A percentile compares a stretch with the other conserved stretches of the same genome.
These are phyloP conservation scores for Pseudopyrenochaeta lycopersici DNA, from an alignment of 2,329 filamentous ascomycete genomes.

Conservation along the genomic window DNA sequence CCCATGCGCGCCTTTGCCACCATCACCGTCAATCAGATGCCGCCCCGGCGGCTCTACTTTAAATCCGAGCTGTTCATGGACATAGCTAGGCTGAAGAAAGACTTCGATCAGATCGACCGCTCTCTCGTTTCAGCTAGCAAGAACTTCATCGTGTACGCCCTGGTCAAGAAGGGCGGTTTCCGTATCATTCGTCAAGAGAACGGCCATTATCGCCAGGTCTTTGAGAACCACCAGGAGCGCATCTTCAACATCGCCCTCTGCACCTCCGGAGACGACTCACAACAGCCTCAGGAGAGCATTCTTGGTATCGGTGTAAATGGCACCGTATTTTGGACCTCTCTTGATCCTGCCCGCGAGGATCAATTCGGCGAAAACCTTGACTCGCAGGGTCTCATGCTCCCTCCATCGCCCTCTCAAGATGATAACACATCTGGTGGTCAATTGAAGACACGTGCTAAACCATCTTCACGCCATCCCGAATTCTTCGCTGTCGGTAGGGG, in stretches of 20 bases:
- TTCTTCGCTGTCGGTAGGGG: constrained; percentile 96
- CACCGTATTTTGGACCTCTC: constrained; percentile 93
- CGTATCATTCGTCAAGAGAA: constrained; percentile 94
- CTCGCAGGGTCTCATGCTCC: constrained; percentile 86
- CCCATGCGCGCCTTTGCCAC: constrained; percentile 96
- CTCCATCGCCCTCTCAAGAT: constrained; percentile 84
- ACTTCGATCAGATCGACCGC: constrained; percentile 96
- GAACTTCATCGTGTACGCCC: constrained; percentile 92
- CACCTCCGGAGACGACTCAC: constrained; percentile 64
- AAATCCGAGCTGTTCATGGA: constrained; percentile 86
- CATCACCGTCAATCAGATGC: constrained; percentile 73
- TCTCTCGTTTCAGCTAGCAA: constrained; percentile 89
- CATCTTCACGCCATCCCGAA: constrained; percentile 86
- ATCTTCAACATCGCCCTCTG: constrained; percentile 94
- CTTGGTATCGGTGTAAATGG: constrained; percentile 94
- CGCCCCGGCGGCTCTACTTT: constrained; percentile 68
- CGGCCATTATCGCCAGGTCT: constrained; percentile 89
- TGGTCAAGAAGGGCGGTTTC: constrained; percentile 91
- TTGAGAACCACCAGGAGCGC: constrained; percentile 89
- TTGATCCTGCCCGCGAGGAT: constrained; percentile 56
- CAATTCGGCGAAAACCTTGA: constrained; percentile 82
- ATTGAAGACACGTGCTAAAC: constrained; percentile 92
- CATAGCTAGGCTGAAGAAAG: constrained; percentile 94
- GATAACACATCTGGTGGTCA: constrained; percentile 91
- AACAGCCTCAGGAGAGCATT: constrained; percentile 69